Percentiles rank a stretch among this genome's conserved stretches.
These are phyloP conservation scores for Cercospora citrullina DNA, from an alignment of 2,329 filamentous ascomycete genomes.

Conservation along the genomic window DNA sequence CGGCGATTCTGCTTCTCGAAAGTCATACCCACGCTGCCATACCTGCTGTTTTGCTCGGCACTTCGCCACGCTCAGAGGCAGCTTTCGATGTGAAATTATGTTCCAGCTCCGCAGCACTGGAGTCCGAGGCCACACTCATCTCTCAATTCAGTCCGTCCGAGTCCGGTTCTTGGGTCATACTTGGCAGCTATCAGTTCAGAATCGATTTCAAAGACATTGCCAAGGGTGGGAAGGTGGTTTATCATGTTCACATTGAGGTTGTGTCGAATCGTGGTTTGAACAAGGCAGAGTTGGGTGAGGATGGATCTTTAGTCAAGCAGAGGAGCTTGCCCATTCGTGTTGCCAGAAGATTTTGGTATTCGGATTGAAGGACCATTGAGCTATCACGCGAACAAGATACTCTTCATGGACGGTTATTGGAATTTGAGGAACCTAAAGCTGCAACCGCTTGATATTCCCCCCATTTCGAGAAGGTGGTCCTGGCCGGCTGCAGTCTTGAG, in stretches of 20 bases:
- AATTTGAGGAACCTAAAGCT: too few species aligned
- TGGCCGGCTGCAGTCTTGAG: neutral
- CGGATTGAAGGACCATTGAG: neutral
- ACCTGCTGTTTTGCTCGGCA: neutral
- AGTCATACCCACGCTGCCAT: neutral
- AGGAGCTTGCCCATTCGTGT: neutral
- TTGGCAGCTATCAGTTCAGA: neutral
- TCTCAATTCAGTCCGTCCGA: neutral
- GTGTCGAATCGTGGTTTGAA: neutral
- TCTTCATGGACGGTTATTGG: neutral
- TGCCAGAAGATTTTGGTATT: neutral
- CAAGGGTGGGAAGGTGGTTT: neutral
- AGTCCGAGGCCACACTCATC: too few species aligned
- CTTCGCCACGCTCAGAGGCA: neutral
- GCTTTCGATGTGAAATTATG: neutral
- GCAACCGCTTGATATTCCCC: neutral
- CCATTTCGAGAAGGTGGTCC: neutral
- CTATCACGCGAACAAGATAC: too few species aligned
- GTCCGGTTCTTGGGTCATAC: neutral
- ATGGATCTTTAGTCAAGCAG: neutral
- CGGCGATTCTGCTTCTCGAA: neutral
- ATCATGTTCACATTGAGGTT: neutral
- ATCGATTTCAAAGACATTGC: neutral
- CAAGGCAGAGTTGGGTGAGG: neutral
- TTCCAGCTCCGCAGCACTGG: too few species aligned